phyloP scores from a whole-genome alignment of 805 yeast genomes.

The Naumovozyma dairenensis region DNA sequence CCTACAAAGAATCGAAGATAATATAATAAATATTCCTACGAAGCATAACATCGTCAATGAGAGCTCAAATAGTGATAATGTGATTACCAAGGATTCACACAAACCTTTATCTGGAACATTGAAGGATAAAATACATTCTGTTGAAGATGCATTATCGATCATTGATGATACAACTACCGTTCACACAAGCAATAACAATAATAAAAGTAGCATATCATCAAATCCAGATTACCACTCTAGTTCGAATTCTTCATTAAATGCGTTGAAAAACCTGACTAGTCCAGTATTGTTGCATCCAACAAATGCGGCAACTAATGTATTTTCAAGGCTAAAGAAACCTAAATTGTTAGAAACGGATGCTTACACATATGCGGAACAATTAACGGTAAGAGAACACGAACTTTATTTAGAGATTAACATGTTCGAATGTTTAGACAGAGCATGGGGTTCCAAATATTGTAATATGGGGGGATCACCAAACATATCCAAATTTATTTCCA shows the following conservation, averaged over 20 bases:
- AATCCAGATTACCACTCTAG: no score
- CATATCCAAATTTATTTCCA: conserved; percentile 54
- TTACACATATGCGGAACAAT: conserved; percentile 70
- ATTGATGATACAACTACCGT: background rate
- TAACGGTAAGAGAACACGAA: conserved; percentile 68
- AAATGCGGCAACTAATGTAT: conserved; percentile 9
- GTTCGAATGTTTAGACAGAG: conserved; percentile 65
- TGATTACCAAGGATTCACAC: no score
- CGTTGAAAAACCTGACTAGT: background rate
- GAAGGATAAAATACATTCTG: background rate
- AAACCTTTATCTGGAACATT: background rate
- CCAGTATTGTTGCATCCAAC: background rate
- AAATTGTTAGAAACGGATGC: conserved; percentile 62
- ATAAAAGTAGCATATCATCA: no score
- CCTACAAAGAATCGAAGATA: conserved; percentile 30
- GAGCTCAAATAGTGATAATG: background rate
- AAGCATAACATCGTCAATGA: conserved; percentile 36
- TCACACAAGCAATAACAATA: background rate
- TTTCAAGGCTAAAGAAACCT: conserved; percentile 29
- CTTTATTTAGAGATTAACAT: conserved; percentile 58
- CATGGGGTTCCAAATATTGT: conserved; percentile 66
- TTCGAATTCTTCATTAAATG: background rate
- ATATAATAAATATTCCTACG: conserved; percentile 49
- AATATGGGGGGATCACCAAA: conserved; percentile 40
- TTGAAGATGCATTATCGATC: background rate